Base-by-base conservation (phyloP, 1,139 yeast genomes). In the Geotrichum citri-aurantii region DNA sequence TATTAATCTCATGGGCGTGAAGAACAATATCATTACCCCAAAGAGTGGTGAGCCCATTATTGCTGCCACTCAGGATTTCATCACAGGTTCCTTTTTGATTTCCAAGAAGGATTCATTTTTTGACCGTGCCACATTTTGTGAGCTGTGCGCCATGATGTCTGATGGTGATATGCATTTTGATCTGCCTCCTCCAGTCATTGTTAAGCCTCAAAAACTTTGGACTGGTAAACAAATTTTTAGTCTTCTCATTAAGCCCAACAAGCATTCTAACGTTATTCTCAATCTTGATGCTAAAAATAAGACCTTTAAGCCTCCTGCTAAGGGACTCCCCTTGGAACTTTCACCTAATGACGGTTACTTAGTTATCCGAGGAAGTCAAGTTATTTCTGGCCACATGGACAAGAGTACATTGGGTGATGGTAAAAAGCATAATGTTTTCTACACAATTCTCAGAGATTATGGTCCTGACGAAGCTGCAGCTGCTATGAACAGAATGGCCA, bases 31-130 rank as follows among this genome's bases (percentile, higher is more conserved):
- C 64, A 80, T 93, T 65, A 93, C 99, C 0, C 99, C 99, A 10
- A 90, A 92, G 71, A 89, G 96, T 37, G 99, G 99, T 68, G 99
- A 95, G 69, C 99, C 99, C 0, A 95, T 95, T 69, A 93, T 95
- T 79, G 99, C 99, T 1, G 99, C 99, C 8, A 95, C 99, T 1
- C 99, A 95, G 77, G 99, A 95, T 82, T 95, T 95, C 77, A 93
- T 95, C 66, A 92, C 98, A 4, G 99, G 98, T 17, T 89, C 97
- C 0, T 95, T 86, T 71, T 78, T 95, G 65, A 89, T 95, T 52
- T 88, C 97, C 0, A 92, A 88, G 68, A 95, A 93, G 73, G 99
- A 95, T 71, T 82, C 96, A 1, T 95, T 95, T 71, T 93, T 82
- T 69, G 96, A 92, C 71, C 81, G 97, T 64, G 95, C 95, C 1